A percentile compares a stretch with the other conserved stretches of the same genome.
Evolutionary conservation across 805 yeast species (phyloP).

Genomic region (Vanderwaltozyma verrucispora): DNA sequence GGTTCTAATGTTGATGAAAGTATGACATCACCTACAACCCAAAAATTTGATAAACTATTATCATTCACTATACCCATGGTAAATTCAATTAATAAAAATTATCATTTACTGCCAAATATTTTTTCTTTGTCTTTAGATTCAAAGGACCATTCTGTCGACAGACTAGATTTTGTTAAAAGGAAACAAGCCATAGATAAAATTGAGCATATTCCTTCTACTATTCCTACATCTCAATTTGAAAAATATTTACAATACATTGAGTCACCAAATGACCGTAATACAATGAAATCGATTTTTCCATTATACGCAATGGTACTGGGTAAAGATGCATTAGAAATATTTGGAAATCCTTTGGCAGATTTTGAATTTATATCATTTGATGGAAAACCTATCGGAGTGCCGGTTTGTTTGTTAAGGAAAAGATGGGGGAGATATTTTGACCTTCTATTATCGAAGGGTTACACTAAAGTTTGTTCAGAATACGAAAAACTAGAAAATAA

Average conservation of each 20-base stretch:
- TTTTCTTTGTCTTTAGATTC: too few species aligned
- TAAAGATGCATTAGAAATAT: conserved; percentile 59
- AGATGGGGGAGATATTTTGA: conserved; percentile 74
- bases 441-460: conserved; percentile 49
- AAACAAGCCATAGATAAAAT: neutral
- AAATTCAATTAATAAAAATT: conserved; percentile 28
- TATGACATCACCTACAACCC: conserved; percentile 21
- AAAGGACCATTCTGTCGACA: conserved; percentile 4
- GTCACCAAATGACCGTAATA: conserved; percentile 52
- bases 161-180: neutral
- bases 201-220: conserved; percentile 7
- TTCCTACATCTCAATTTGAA: conserved; percentile 35
- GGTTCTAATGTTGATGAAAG: conserved; percentile 28
- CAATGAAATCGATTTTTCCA: conserved; percentile 41
- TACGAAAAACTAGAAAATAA: conserved; percentile 5
- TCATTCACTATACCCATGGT: conserved; percentile 47
- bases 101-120: too few species aligned
- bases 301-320: conserved; percentile 72
- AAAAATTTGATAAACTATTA: conserved; percentile 35
- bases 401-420: conserved; percentile 49
- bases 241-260: conserved; percentile 69
- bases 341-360: conserved; percentile 54
- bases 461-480: conserved; percentile 41
- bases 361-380: conserved; percentile 60
- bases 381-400: conserved; percentile 56